Evolutionary conservation across 345 rosid genomes (phyloP).

Genomic region (Noccaea caerulescens): DNA sequence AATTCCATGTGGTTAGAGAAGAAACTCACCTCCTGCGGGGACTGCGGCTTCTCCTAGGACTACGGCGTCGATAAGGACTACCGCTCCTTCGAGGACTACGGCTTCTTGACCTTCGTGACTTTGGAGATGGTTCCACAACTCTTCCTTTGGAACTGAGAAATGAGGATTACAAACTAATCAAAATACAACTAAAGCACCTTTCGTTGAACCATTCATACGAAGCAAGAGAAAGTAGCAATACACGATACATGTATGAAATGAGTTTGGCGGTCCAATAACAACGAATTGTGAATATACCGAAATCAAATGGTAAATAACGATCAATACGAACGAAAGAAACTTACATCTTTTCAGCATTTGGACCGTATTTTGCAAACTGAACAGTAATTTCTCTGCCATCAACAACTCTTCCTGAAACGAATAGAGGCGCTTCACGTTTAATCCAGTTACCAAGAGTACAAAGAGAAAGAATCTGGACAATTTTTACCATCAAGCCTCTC

Average conservation of each 20-base stretch:
- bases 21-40: conserved; percentile 51
- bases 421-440: neutral
- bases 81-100: conserved; percentile 55
- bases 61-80: conserved; percentile 33
- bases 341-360: conserved; percentile 94
- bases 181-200: neutral
- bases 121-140: conserved; percentile 46
- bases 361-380: conserved; percentile 97
- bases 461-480: neutral
- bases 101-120: conserved; percentile 52
- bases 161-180: conserved; percentile 18
- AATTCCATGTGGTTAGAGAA: neutral
- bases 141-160: conserved; percentile 50
- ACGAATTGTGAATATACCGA: neutral
- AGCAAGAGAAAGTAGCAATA: neutral
- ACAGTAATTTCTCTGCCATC: conserved; percentile 97
- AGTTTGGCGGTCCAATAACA: neutral
- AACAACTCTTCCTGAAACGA: conserved; percentile 76
- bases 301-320: neutral
- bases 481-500: conserved; percentile 69
- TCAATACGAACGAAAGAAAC: conserved; percentile 31
- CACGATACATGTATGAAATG: neutral
- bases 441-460: neutral
- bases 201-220: neutral
- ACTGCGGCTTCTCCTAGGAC: conserved; percentile 55